Percentiles rank a stretch among this genome's conserved stretches.
Conservation (phyloP, 2,329 filamentous ascomycete genomes). For the Blastomyces emzantsi region DNA sequence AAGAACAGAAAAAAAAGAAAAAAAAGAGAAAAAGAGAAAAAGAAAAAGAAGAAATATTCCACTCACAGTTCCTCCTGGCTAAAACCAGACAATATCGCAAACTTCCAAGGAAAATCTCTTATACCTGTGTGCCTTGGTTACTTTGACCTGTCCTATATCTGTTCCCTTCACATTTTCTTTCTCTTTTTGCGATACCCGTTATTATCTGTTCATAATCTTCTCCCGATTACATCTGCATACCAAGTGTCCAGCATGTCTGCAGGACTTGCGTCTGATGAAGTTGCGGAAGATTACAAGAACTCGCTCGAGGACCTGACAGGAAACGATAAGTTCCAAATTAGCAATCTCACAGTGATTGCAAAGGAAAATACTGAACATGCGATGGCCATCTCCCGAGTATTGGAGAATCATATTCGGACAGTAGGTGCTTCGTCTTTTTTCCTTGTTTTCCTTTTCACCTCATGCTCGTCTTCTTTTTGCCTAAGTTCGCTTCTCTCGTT, state of each 20-base stretch:
- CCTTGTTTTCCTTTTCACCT: constrained; percentile 15
- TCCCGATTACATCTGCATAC: constrained; percentile 11
- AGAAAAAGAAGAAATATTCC: constrained; percentile 15
- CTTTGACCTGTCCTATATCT: constrained; percentile 11
- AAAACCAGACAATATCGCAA: constrained; percentile 11
- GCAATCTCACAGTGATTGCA: constrained; percentile 93
- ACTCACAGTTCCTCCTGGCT: constrained; percentile 13
- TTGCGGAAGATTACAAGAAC: constrained; percentile 89
- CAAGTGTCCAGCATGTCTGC: constrained; percentile 51
- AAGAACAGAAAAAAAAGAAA: constrained; percentile 9
- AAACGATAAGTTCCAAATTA: constrained; percentile 92
- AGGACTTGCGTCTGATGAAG: constrained; percentile 61
- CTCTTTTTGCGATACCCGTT: constrained; percentile 3
- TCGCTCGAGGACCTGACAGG: constrained; percentile 83
- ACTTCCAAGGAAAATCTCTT: constrained; percentile 5
- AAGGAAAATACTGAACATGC: constrained; percentile 96
- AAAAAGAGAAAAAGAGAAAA: constrained; percentile 17
- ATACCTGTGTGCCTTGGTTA: constrained; percentile 6
- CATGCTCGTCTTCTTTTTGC: constrained; percentile 11
- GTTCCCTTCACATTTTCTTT: constrained; percentile 11
- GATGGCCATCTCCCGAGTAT: constrained; percentile 77
- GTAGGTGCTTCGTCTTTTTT: constrained; percentile 50
- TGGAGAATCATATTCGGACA: constrained; percentile 89
- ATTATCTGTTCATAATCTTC: constrained; percentile 8
- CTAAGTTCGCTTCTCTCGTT: constrained; percentile 13